These are phyloP conservation scores for Mesembryanthemum crystallinum DNA, from an alignment of 148 eudicot species.

Conservation along the genomic window DNA sequence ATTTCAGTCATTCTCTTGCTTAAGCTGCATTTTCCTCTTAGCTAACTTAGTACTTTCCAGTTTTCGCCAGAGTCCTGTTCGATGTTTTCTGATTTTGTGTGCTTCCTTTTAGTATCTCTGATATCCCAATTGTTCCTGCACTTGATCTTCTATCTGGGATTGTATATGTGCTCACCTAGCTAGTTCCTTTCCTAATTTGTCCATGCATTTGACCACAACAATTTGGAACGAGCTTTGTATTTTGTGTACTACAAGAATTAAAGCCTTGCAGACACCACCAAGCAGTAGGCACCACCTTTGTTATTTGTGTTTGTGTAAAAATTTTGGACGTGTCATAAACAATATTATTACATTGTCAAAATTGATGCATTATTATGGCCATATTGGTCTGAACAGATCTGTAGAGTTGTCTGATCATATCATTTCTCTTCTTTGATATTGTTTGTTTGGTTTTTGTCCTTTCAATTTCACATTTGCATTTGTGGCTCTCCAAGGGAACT, in stretches of 20 bases:
- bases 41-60: not conserved
- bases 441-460: slow-evolving; percentile 13
- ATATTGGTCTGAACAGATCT: not conserved
- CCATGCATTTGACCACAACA: not conserved
- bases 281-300: not conserved
- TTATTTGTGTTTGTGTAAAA: not conserved
- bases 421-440: not conserved
- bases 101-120: not conserved
- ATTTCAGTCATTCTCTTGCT: not conserved
- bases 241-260: not conserved
- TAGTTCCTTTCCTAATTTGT: not conserved
- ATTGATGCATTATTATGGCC: not conserved
- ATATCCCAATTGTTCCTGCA: too few relatives aligned
- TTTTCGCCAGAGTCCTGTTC: not conserved
- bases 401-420: not conserved
- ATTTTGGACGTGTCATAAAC: not conserved
- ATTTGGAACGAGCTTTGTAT: not conserved
- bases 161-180: not conserved
- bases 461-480: slow-evolving; percentile 6
- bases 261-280: not conserved
- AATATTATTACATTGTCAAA: not conserved
- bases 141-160: not conserved
- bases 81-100: not conserved
- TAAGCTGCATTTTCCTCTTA: too few relatives aligned
- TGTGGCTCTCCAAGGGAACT: slow-evolving; percentile 51